phyloP scores from a whole-genome alignment of 768 basidiomycete species.

The Suillus decipiens region DNA sequence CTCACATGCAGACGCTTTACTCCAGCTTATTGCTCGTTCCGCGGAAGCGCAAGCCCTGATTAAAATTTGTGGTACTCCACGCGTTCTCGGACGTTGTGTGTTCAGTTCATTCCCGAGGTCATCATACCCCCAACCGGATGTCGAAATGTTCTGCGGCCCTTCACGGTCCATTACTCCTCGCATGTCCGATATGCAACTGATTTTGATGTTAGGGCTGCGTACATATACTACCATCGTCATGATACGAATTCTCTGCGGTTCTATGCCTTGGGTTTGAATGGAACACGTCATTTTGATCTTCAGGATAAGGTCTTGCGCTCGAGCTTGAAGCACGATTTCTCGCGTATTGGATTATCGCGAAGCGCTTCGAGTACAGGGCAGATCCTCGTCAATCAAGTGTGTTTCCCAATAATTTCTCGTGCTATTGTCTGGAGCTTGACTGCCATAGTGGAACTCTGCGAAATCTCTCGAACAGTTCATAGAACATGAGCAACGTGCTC shows the following conservation, averaged over 20 bases:
- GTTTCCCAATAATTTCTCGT: slow-evolving; percentile 1
- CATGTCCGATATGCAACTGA: slow-evolving; percentile 12
- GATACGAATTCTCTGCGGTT: slow-evolving; percentile 60
- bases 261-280: slow-evolving; percentile 50
- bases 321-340: slow-evolving; percentile 42
- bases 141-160: slow-evolving; percentile 32
- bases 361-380: slow-evolving; percentile 19
- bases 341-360: slow-evolving; percentile 22
- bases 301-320: slow-evolving; percentile 26
- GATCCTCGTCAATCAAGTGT: slow-evolving; percentile 45
- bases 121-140: slow-evolving; percentile 30
- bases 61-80: slow-evolving; percentile 24
- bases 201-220: slow-evolving; percentile 19
- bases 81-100: slow-evolving; percentile 31
- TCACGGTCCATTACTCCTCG: slow-evolving; percentile 15
- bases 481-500: slow-evolving; percentile 10
- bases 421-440: neutral
- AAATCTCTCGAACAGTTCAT: slow-evolving; percentile 35
- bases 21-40: slow-evolving; percentile 16
- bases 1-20: slow-evolving; percentile 18
- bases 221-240: slow-evolving; percentile 58
- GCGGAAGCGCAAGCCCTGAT: slow-evolving; percentile 22
- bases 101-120: slow-evolving; percentile 17
- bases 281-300: slow-evolving; percentile 24
- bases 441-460: slow-evolving; percentile 46